phyloP scores from a whole-genome alignment of 73 alveolate genomes.

The Paramecium octaurelia region DNA sequence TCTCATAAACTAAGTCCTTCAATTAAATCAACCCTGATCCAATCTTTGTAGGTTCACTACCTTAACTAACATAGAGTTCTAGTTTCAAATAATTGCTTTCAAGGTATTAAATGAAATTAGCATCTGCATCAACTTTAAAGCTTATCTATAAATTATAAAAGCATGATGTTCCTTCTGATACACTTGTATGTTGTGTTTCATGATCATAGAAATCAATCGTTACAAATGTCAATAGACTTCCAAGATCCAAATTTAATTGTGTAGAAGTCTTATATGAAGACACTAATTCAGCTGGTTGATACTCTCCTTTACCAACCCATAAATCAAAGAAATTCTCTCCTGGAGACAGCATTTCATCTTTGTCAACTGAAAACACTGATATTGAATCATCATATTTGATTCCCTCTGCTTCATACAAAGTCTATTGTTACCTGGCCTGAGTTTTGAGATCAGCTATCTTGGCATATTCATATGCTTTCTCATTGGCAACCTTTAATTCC shows the following conservation, averaged over 20 bases:
- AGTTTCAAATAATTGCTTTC: slow-evolving; percentile 75
- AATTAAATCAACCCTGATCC: slow-evolving; percentile 73
- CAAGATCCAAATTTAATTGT: slow-evolving; percentile 59
- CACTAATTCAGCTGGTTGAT: slow-evolving; percentile 4
- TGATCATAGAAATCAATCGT: slow-evolving; percentile 95
- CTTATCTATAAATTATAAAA: slow-evolving; percentile 85
- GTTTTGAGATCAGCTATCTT: slow-evolving; percentile 84
- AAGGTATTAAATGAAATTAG: slow-evolving; percentile 78
- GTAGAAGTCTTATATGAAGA: neutral
- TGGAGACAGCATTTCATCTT: slow-evolving; percentile 23
- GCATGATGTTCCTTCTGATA: slow-evolving; percentile 88
- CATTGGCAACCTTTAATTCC: slow-evolving; percentile 76
- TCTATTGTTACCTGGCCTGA: neutral
- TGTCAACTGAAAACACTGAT: slow-evolving; percentile 48
- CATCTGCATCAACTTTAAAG: slow-evolving; percentile 87
- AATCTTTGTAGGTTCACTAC: slow-evolving; percentile 73
- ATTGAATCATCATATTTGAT: slow-evolving; percentile 54
- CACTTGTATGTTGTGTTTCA: slow-evolving; percentile 88
- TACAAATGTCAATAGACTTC: slow-evolving; percentile 82
- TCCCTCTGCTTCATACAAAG: neutral
- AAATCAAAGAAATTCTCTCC: slow-evolving; percentile 64
- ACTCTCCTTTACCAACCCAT: slow-evolving; percentile 62
- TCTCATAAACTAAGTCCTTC: slow-evolving; percentile 69
- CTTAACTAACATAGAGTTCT: slow-evolving; percentile 81
- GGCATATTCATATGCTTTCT: slow-evolving; percentile 82